A percentile compares a stretch with the other conserved stretches of the same genome.
Evolutionary conservation across 2,329 filamentous ascomycete species (phyloP).

Genomic region (Chaetothyriales sp.): DNA sequence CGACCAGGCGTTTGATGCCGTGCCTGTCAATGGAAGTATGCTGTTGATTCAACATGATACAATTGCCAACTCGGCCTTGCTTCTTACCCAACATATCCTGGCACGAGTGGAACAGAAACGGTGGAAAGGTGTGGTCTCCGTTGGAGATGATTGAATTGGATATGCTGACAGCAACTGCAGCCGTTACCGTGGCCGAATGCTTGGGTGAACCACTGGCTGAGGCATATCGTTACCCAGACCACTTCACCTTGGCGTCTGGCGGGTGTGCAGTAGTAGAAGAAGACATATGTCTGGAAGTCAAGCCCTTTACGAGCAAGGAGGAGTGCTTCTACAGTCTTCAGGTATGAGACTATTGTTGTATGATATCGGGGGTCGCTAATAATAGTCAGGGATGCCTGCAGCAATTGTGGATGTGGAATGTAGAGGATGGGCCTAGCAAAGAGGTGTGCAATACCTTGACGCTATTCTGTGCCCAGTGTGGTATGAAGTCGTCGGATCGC

Average conservation of each 20-base stretch:
- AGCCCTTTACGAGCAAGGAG: constrained; percentile 2
- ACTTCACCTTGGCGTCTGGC: constrained; percentile 1
- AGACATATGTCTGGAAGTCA: constrained; percentile 3
- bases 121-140: constrained; percentile 6
- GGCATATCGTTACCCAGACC: constrained; percentile 24
- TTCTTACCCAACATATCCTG: constrained; percentile 10
- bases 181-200: constrained; percentile 31
- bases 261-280: constrained; percentile 4
- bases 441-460: background rate
- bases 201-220: constrained; percentile 24
- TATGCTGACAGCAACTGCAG: constrained; percentile 21
- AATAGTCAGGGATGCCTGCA: constrained; percentile 62
- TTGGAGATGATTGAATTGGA: constrained; percentile 5
- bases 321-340: constrained; percentile 4
- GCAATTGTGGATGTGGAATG: background rate
- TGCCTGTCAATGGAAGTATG: constrained; percentile 2
- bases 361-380: constrained; percentile 43
- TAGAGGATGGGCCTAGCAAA: background rate
- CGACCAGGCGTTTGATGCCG: constrained; percentile 3
- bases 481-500: background rate
- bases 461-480: background rate
- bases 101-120: constrained; percentile 1
- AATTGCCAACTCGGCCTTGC: constrained; percentile 7
- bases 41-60: constrained; percentile 13
- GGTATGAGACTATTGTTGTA: background rate